Percentiles rank a stretch among this genome's conserved stretches.
Evolutionary conservation across 164 flowering plant species (phyloP).

Genomic region (Liriodendron chinense): DNA sequence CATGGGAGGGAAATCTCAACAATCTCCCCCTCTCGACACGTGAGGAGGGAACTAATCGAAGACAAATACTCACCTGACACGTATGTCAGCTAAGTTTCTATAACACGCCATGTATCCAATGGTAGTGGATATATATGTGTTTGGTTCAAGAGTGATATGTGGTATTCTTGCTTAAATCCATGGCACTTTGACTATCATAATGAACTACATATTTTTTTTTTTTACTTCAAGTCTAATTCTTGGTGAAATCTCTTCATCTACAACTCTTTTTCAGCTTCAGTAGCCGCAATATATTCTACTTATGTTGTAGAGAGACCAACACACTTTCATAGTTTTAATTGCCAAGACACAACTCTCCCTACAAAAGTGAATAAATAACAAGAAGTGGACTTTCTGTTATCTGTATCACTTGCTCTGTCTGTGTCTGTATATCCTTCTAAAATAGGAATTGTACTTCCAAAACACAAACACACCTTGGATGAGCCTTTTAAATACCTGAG

Average conservation of each 20-base stretch:
- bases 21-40: too few species aligned
- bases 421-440: not conserved
- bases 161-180: not conserved
- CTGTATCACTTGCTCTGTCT: not conserved
- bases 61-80: too few species aligned
- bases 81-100: too few species aligned
- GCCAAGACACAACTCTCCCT: not conserved
- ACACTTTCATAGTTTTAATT: not conserved
- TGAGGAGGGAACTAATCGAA: too few species aligned
- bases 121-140: not conserved
- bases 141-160: not conserved
- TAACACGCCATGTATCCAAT: too few species aligned
- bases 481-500: not conserved
- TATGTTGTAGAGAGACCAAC: not conserved
- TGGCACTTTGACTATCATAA: not conserved
- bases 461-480: not conserved
- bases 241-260: not conserved
- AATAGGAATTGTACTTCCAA: not conserved
- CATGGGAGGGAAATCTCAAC: too few species aligned
- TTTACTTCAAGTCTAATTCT: not conserved
- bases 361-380: not conserved
- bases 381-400: not conserved
- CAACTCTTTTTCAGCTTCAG: not conserved
- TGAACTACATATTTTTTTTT: not conserved
- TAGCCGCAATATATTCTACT: constrained; percentile 1